A percentile compares a stretch with the other conserved stretches of the same genome.
Evolutionary conservation across 306 rosid species (phyloP).

Genomic region (Biancaea sappan): DNA sequence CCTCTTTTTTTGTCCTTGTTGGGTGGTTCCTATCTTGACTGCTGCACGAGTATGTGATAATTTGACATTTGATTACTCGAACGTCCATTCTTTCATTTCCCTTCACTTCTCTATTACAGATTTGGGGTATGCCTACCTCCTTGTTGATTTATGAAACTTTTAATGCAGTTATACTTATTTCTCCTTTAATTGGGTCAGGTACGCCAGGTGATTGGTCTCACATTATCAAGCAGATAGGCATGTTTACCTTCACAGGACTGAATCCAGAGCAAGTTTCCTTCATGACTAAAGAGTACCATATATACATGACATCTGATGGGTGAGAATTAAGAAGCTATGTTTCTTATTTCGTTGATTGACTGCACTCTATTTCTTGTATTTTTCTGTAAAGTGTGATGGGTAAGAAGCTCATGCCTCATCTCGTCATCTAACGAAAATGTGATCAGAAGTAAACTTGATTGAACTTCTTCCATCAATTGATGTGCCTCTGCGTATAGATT

Average conservation of each 20-base stretch:
- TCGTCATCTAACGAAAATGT: not conserved
- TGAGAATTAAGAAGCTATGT: no score
- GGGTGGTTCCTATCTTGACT: conserved; percentile 17
- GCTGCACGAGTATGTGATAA: conserved; percentile 7
- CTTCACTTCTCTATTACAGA: not conserved
- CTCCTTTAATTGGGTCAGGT: conserved; percentile 47
- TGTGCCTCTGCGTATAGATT: conserved; percentile 19
- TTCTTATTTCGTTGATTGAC: conserved; percentile 15
- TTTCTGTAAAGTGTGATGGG: not conserved
- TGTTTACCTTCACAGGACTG: conserved; percentile 96
- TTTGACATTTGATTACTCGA: conserved; percentile 8
- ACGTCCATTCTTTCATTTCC: not conserved
- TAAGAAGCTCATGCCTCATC: not conserved
- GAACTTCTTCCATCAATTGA: not conserved
- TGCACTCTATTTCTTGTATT: conserved; percentile 17
- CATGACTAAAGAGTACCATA: conserved; percentile 88
- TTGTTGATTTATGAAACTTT: not conserved
- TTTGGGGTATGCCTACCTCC: not conserved
- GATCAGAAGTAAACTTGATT: not conserved
- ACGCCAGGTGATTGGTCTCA: conserved; percentile 99
- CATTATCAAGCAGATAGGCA: conserved; percentile 94
- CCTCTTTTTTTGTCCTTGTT: not conserved
- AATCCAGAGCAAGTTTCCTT: conserved; percentile 78
- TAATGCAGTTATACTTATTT: not conserved
- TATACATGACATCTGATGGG: conserved; percentile 99